A percentile compares a stretch with the other conserved stretches of the same genome.
These are phyloP conservation scores for Trypanosoma mega DNA, from an alignment of 208 protist species.

Conservation along the genomic window DNA sequence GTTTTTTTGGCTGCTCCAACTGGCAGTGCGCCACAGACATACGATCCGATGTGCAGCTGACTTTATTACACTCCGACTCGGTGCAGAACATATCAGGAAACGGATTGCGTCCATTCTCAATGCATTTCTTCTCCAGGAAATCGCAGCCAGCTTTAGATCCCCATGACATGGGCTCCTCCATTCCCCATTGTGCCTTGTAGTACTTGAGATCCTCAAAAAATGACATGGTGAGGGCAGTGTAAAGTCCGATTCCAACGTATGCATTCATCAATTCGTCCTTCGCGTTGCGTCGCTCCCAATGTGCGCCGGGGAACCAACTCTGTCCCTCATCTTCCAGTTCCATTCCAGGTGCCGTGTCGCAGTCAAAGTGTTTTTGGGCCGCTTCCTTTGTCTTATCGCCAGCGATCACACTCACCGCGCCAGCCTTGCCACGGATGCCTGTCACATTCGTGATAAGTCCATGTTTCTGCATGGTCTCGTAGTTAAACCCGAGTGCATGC, in stretches of 20 bases:
- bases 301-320: slow-evolving; percentile 26
- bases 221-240: slow-evolving; percentile 26
- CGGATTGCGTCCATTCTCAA: not conserved
- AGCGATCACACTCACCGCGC: slow-evolving; percentile 7
- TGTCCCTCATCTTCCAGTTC: slow-evolving; percentile 26
- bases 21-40: slow-evolving; percentile 28
- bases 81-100: slow-evolving; percentile 38
- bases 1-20: not conserved
- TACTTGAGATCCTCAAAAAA: slow-evolving; percentile 23
- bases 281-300: slow-evolving; percentile 30
- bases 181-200: slow-evolving; percentile 29
- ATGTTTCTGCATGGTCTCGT: not conserved
- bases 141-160: slow-evolving; percentile 21
- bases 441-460: not conserved
- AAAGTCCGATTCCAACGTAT: not conserved
- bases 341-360: slow-evolving; percentile 11
- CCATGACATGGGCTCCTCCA: slow-evolving; percentile 29
- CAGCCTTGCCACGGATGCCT: slow-evolving; percentile 8
- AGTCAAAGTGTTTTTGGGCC: slow-evolving; percentile 20
- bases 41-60: slow-evolving; percentile 37
- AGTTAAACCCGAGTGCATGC: slow-evolving; percentile 60
- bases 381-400: not conserved
- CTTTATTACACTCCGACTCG: not conserved
- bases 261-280: slow-evolving; percentile 28
- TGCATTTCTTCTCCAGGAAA: slow-evolving; percentile 23